Base-by-base conservation (phyloP, 2,329 filamentous ascomycete genomes). In the Aspergillus sp. region DNA sequence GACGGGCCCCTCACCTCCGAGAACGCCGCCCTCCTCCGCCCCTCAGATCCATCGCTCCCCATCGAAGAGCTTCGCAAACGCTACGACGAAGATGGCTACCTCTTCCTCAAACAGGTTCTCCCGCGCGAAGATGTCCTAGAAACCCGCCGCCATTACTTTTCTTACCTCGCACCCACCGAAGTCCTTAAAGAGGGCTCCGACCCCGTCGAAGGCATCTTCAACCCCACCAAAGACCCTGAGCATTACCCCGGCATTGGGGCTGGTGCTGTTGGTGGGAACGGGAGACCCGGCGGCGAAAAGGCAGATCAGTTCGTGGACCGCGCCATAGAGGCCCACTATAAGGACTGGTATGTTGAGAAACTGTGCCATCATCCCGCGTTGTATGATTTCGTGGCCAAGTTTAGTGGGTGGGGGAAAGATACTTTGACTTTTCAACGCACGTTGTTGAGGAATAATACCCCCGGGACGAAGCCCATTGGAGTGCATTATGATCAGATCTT, bases 401-500 rank as follows among this genome's bases (percentile, higher is more conserved):
- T 86, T 46, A 83, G 80, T 0, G 81, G 80, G 1, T 87, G 84
- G 84, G 80, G 76, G 0, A 75, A 80, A 0, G 66, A 78, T 43
- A 82, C 80, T 0, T 66, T 83, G 3, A 71, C 64, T 6, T 70
- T 84, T 3, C 70, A 76, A 7, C 72, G 84, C 33, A 83, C 81
- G 1, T 66, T 86, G 11, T 67, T 86, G 52, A 72, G 84, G 39
- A 85, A 85, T 61, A 85, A 85, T 62, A 81, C 80, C 0, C 84
- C 84, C 0, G 77, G 78, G 0, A 84, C 81, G 49, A 82, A 82
- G 61, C 82, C 83, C 0, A 85, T 85, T 59, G 83, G 83, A 0
- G 83, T 86, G 3, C 84, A 86, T 59, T 86, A 86, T 62, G 83
- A 86, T 63, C 82, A 86, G 69, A 84, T 81, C 21, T 86, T 85